Evolutionary conservation across 768 basidiomycete genomes (phyloP).

Genomic region (Leccinum arenicola): DNA sequence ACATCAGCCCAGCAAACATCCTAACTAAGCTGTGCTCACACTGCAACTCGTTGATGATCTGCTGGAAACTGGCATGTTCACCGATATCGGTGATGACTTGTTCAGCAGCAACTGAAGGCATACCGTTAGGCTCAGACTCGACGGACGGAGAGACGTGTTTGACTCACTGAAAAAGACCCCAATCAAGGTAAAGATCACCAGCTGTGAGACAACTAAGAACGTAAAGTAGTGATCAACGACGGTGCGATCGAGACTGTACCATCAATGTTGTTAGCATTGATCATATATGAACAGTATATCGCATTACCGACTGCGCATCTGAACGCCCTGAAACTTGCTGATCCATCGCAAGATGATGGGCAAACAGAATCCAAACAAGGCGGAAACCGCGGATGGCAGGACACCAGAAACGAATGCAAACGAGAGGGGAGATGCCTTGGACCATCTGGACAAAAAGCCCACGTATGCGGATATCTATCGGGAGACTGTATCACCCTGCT

Average conservation of each 20-base stretch:
- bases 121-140: background rate
- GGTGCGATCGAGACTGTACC: constrained; percentile 80
- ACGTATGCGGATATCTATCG: constrained; percentile 52
- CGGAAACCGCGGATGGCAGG: constrained; percentile 84
- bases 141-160: background rate
- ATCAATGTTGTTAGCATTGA: background rate
- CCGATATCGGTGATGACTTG: constrained; percentile 49
- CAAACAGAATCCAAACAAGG: constrained; percentile 85
- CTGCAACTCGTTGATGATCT: constrained; percentile 45
- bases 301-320: constrained; percentile 29
- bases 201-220: constrained; percentile 91
- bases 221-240: constrained; percentile 91
- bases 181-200: constrained; percentile 91
- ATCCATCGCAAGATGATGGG: constrained; percentile 91
- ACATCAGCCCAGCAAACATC: background rate
- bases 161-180: constrained; percentile 82
- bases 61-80: constrained; percentile 41
- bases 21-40: constrained; percentile 28
- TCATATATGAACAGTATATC: background rate
- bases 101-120: constrained; percentile 29
- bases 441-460: constrained; percentile 74
- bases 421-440: constrained; percentile 51
- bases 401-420: constrained; percentile 92
- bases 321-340: constrained; percentile 62
- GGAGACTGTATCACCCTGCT: constrained; percentile 5